phyloP scores from a whole-genome alignment of 208 protist genomes.

The Leishmania gerbilli region DNA sequence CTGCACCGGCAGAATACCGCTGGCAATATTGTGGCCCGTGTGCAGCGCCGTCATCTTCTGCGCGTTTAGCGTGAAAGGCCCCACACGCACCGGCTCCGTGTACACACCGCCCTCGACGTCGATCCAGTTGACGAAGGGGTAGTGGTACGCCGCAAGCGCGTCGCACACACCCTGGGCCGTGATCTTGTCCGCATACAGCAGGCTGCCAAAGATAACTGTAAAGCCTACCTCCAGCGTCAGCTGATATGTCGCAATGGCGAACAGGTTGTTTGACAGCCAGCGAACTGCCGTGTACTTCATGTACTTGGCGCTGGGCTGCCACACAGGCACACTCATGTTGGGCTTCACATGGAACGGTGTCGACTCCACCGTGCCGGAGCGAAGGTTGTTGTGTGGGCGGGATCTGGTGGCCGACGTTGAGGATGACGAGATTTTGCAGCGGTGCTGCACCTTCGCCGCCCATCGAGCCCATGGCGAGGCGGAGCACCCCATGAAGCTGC shows the following conservation, averaged over 20 bases:
- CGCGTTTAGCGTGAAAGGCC: slow-evolving; percentile 44
- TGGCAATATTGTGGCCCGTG: slow-evolving; percentile 70
- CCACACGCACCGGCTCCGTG: slow-evolving; percentile 43
- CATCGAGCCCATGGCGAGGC: background rate
- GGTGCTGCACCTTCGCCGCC: slow-evolving; percentile 5
- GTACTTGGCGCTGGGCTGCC: slow-evolving; percentile 41
- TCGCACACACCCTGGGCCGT: slow-evolving; percentile 41
- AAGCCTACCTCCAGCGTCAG: slow-evolving; percentile 57
- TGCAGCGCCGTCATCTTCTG: slow-evolving; percentile 64
- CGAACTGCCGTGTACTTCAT: slow-evolving; percentile 45
- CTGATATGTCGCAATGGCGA: slow-evolving; percentile 67
- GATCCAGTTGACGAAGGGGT: slow-evolving; percentile 60
- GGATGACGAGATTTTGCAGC: slow-evolving; percentile 15
- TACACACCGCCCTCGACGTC: slow-evolving; percentile 48
- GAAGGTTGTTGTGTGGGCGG: slow-evolving; percentile 18
- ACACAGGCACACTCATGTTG: slow-evolving; percentile 23
- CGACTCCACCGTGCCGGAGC: slow-evolving; percentile 14
- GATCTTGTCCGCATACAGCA: slow-evolving; percentile 34
- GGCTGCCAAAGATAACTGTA: slow-evolving; percentile 42
- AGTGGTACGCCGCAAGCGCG: slow-evolving; percentile 35
- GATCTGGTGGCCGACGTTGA: slow-evolving; percentile 1
- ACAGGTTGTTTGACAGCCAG: slow-evolving; percentile 61
- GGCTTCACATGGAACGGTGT: slow-evolving; percentile 33
- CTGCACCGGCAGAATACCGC: slow-evolving; percentile 64
- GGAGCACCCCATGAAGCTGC: background rate